Evolutionary conservation across 441 rosid genomes (phyloP), one percentile per base, ranked within the genome.

Genomic region (Aquilaria agallochum): DNA sequence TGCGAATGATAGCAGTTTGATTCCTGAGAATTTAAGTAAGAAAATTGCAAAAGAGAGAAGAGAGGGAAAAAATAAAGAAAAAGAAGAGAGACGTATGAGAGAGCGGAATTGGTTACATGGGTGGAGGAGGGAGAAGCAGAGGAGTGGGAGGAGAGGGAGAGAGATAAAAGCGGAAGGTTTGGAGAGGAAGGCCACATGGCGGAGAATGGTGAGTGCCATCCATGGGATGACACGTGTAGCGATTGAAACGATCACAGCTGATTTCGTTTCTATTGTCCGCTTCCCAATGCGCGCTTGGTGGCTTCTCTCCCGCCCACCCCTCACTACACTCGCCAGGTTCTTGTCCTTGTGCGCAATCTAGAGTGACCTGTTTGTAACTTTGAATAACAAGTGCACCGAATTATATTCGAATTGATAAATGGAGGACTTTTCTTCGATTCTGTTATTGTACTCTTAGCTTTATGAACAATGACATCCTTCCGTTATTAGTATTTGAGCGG

Each of bases 241-340:
- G 58, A 61, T 50, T 44, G 31, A 48, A 49, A 11, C 10, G 58
- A 15, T 27, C 9, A 27, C 9, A 13, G 40, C 9, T 50, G 34
- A 11, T 5, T 50, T 36, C 20, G 27, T 45, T 12, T 64, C 67
- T 49, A 57, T 72, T 76, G 90, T 71, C 94, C 96, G 92, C 58
- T 85, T 90, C 92, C 76, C 65, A 31, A 74, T 85, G 90, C 95
- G 77, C 31, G 14, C 60, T 69, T 67, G 33, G 45, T 50, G 13
- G 46, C 48, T 32, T 63, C 60, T 11, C 51, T 11, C 51, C 12
- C 51, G 3, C 6, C n/a, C 20, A 4, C 52, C 13, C 52, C 13
- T 12, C 52, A 13, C 31, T 31, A 13, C 55, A 10, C 52, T 49
- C 55, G 11, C 31, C 32, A 27, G 20, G 27, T 15, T 2, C 9